Conservation (phyloP, 129 eudicot species). For the Flaveria robusta region DNA sequence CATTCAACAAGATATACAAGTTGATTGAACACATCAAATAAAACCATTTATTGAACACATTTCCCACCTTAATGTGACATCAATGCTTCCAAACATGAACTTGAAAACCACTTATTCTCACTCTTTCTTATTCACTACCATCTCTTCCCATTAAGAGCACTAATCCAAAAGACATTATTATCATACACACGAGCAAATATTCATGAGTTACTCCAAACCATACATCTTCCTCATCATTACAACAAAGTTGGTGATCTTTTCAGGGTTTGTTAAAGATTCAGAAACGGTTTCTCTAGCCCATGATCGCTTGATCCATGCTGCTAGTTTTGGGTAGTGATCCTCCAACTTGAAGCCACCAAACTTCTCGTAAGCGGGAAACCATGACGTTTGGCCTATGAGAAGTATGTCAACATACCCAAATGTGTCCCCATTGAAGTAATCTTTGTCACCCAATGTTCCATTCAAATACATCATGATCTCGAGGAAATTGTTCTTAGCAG, state of each 20-base stretch:
- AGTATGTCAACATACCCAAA: conserved; percentile 70
- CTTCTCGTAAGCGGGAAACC: conserved; percentile 66
- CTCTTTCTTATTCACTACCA: conserved; percentile 13
- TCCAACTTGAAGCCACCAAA: conserved; percentile 70
- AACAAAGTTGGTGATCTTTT: conserved; percentile 52
- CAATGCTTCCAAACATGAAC: conserved; percentile 13
- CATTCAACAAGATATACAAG: conserved; percentile 12
- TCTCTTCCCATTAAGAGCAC: conserved; percentile 5
- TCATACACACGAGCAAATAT: background rate
- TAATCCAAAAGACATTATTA: background rate
- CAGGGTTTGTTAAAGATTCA: conserved; percentile 39
- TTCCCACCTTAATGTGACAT: conserved; percentile 27
- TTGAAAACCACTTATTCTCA: conserved; percentile 17
- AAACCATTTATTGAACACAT: conserved; percentile 34
- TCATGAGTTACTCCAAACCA: conserved; percentile 49
- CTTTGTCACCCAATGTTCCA: conserved; percentile 62
- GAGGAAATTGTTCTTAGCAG: conserved; percentile 60
- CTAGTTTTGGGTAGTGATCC: conserved; percentile 58
- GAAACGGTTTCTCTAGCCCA: conserved; percentile 56
- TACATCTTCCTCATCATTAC: conserved; percentile 56
- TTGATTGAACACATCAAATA: conserved; percentile 20
- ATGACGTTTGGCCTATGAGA: conserved; percentile 49
- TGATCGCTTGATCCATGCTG: conserved; percentile 62
- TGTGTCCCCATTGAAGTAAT: conserved; percentile 58
- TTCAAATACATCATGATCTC: conserved; percentile 58